Evolutionary conservation across 345 rosid species (phyloP), one percentile per base, ranked within the genome.

Genomic region (Brassica carinata): DNA sequence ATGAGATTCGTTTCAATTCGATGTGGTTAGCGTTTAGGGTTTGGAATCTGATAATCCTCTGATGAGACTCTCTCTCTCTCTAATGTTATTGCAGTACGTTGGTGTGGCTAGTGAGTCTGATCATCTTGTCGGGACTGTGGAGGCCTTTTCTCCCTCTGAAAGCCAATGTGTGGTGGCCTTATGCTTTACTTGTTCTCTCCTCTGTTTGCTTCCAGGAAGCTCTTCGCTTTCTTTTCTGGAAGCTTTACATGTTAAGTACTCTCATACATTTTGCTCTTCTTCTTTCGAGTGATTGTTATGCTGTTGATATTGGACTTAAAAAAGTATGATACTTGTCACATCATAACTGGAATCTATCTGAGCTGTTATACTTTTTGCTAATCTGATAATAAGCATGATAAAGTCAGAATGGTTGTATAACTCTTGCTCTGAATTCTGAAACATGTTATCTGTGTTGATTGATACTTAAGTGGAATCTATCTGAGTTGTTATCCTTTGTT

Each of bases 191-290:
- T 77, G 82, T 96, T 75, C 38, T 96, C 77, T 82, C 96, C 0
- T 93, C 99, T 0, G 92, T 96, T 40, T 84, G 88, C 57, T 87
- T 91, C 79, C 98, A 96, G 81, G 99, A 96, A 85, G 97, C 83
- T n/a, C 92, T 92, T 79, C 94, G 99, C 31, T 69, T 93, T 78
- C 88, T 96, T 5, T 87, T 96, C 83, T 96, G 98, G 99, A 90
- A 81, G 82, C 78, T 84, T 79, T 90, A 91, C 87, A 93, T 84
- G 99, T 96, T 8, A 85, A 86, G 87, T 53, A 7, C n/a, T 13
- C 13, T 5, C 5, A 3, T 36, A 5, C 31, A 29, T 4, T 67
- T 67, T 36, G 59, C 3, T 69, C 10, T 40, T 77, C 0, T 23
- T 74, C 38, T 77, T 43, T 10, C 10, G 14, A 43, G 13, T 43